Evolutionary conservation across 305 asterid species (phyloP).

Genomic region (Euphrasia arctica): DNA sequence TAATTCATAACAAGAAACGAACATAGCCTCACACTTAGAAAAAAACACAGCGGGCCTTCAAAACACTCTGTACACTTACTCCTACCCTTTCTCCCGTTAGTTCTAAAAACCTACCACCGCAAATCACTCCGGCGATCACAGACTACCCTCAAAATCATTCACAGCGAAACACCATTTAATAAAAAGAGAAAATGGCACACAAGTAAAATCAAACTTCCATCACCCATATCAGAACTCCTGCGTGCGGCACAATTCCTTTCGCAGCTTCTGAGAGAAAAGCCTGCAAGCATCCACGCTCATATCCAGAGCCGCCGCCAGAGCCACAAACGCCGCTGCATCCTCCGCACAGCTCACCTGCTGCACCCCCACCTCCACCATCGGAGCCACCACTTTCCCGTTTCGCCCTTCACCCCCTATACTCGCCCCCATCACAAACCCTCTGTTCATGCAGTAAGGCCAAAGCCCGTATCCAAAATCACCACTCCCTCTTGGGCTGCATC

Average conservation of each 20-base stretch:
- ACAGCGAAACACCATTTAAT: conserved; percentile 3
- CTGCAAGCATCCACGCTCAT: conserved; percentile 89
- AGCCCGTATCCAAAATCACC: conserved; percentile 77
- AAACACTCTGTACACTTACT: conserved; percentile 34
- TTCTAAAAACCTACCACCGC: conserved; percentile 36
- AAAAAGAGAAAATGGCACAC: conserved; percentile 4
- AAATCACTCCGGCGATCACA: not conserved
- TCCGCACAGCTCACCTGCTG: conserved; percentile 87
- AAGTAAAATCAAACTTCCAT: not conserved
- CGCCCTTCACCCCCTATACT: conserved; percentile 57
- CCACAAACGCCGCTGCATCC: conserved; percentile 91
- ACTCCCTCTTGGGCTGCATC: conserved; percentile 72
- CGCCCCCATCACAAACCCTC: conserved; percentile 89
- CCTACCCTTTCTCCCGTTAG: conserved; percentile 36
- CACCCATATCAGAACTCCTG: conserved; percentile 37
- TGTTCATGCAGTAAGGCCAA: conserved; percentile 77
- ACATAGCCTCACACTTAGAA: not conserved
- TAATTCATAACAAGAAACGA: not conserved
- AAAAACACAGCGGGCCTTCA: not conserved
- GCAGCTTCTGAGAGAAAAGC: conserved; percentile 87
- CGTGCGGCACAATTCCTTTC: conserved; percentile 70
- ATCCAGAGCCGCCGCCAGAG: conserved; percentile 78
- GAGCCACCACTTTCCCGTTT: conserved; percentile 35
- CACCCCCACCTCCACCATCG: conserved; percentile 76
- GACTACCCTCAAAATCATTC: conserved; percentile 1